Evolutionary conservation across 805 yeast species (phyloP), one percentile per base, ranked within the genome.

Genomic region (Teunomyces gatunensis): DNA sequence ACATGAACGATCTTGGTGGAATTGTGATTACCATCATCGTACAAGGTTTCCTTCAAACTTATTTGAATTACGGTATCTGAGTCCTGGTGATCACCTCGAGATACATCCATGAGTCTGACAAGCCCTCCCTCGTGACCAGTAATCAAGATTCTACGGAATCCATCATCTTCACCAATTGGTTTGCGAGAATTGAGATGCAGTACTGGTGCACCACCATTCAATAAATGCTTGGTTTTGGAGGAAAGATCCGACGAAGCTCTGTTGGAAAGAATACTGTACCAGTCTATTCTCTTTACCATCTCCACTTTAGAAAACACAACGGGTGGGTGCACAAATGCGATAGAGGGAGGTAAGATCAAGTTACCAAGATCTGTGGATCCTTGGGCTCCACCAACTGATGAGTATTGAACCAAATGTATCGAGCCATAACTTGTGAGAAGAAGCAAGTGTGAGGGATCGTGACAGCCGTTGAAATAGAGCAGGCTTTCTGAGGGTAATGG

Each of bases 61-160:
- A 71, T 53, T 50, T 68, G 73, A 1, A 72, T 57, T 6, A 59
- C 53, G 32, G 58, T 59, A 42, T 67, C 73, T 7, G 61, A 54
- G 20, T 65, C 71, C 42, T 55, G 64, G 20, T 58, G 63, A 41
- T 88, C 96, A 17, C 87, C 86, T 47, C 83, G 81, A 0, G 95
- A 82, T 0, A 89, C 84, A 66, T 92, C 96, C 83, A 90, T 84
- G 7, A 92, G 72, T 46, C 97, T 76, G 0, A 94, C 80, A 30
- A 84, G 78, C 0, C 97, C 98, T 61, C 85, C 85, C 30, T 83
- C 79, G 60, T 94, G 96, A 0, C 97, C 98, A 0, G 96, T 84
- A 1, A 89, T 83, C 36, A 91, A 49, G n/a, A 73, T 60, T 45
- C 58, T 65, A 9, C 70, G 70, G 10, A 79, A 79, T 3, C 84